Evolutionary conservation across 2,329 filamentous ascomycete species (phyloP), one percentile per base, ranked within the genome.

Genomic region (Raffaelea ambrosiae): DNA sequence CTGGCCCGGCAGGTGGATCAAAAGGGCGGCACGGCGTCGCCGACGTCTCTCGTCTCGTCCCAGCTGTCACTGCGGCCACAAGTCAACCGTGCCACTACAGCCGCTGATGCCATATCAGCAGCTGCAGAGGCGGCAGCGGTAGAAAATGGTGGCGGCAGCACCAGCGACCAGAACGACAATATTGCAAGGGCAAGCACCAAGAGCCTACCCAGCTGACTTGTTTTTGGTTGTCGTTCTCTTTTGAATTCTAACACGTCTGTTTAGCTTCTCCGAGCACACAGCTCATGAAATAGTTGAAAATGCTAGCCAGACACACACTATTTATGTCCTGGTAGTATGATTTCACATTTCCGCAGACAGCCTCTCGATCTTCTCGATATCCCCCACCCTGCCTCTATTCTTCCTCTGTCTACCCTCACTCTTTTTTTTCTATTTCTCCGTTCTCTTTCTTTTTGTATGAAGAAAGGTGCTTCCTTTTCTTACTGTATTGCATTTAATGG

Each of bases 131-230:
- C 39, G 5, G 44, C 40, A 7, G 19, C 26, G 18, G 22, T 44
- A 5, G 26, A 18, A 10, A 38, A 35, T 10, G 41, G 42, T 11
- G n/a, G 36, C n/a, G 26, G 20, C 31, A 49, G 33, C 22, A 38
- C 22, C 20, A 74, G 74, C 49, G 76, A 79, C 56, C 69, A 77
- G 59, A 74, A 75, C 41, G 81, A 87, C 70, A 66, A 71, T 41
- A 60, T 78, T 54, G 63, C 66, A 61, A 74, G 70, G 68, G 69
- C 72, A 49, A 51, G 49, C 26, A 50, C 20, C 19, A 19, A 18
- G 38, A 40, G 19, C 16, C 26, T 29, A 29, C 26, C 26, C 26
- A n/a, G n/a, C 16, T 38, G 13, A 8, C 16, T 38, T 38, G 35
- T 38, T 19, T 38, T 38, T 19, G 7, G 7, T 16, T 38, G 14